Conservation (phyloP, 2,329 filamentous ascomycete species). For the Pseudocercospora cruenta region DNA sequence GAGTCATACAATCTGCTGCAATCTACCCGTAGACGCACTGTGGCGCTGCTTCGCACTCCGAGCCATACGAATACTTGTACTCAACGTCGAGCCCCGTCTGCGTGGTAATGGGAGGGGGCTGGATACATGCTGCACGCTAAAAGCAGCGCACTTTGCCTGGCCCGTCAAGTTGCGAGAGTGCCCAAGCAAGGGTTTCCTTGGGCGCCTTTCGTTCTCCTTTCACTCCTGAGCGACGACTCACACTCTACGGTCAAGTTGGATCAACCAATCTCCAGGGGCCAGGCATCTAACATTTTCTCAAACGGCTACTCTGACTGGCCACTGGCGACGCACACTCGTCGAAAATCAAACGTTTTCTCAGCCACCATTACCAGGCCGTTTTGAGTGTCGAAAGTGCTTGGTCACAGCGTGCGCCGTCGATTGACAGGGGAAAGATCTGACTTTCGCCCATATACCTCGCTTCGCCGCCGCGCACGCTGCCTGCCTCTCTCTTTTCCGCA, state of each 20-base stretch:
- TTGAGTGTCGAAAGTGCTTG: background rate
- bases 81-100: no score
- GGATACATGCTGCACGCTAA: background rate
- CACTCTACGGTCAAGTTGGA: background rate
- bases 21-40: background rate
- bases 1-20: background rate
- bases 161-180: background rate
- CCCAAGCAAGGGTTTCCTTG: background rate
- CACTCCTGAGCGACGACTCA: background rate
- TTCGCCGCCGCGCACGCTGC: background rate
- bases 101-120: background rate
- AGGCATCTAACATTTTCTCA: background rate
- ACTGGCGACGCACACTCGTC: background rate
- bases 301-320: background rate
- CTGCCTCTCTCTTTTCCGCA: slow-evolving; percentile 1
- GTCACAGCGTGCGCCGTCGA: background rate
- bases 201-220: background rate
- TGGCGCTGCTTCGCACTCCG: background rate
- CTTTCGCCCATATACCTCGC: slow-evolving; percentile 7
- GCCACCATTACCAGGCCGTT: background rate
- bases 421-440: background rate
- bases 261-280: slow-evolving; percentile 2
- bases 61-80: background rate
- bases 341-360: slow-evolving; percentile 4
- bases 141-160: background rate